Conservation (phyloP, 495 filamentous ascomycete genomes). For the Aspergillus mulundensis region DNA sequence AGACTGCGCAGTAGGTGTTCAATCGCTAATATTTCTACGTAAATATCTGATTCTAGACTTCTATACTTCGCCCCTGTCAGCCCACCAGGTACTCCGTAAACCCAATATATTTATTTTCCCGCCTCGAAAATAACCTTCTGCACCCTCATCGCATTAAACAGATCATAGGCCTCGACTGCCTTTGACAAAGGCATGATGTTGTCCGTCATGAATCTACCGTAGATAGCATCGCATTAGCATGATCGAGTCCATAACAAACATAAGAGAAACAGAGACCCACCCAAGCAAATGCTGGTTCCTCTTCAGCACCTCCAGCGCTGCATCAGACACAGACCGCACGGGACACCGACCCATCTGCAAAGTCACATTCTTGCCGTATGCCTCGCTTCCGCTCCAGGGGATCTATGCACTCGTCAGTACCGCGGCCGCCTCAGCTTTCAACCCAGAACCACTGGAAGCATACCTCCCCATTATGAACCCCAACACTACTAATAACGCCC, state of each 20-base stretch:
- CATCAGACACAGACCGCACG: conserved; percentile 75
- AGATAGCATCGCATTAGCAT: conserved; percentile 6
- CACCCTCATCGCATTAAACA: conserved; percentile 89
- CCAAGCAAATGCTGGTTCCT: conserved; percentile 77
- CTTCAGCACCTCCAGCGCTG: conserved; percentile 73
- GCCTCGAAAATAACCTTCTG: conserved; percentile 74
- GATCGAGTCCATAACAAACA: conserved; percentile 18
- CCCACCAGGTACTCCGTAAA: too few relatives aligned
- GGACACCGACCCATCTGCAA: conserved; percentile 96
- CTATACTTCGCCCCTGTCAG: not conserved
- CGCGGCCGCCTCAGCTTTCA: not conserved
- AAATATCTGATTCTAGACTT: too few relatives aligned
- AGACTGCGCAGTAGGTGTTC: too few relatives aligned
- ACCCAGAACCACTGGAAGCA: conserved; percentile 12
- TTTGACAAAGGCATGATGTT: conserved; percentile 85
- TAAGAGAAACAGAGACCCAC: conserved; percentile 46
- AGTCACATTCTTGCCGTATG: conserved; percentile 84
- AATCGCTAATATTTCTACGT: too few relatives aligned
- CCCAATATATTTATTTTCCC: conserved; percentile 35
- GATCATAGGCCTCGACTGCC: conserved; percentile 82
- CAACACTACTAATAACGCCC: conserved; percentile 82
- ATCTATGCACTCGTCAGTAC: conserved; percentile 48
- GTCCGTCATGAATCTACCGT: conserved; percentile 81
- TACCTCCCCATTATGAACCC: conserved; percentile 88
- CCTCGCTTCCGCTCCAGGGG: conserved; percentile 77